phyloP scores from a whole-genome alignment of 768 basidiomycete genomes.

The Naganishia randhawae region DNA sequence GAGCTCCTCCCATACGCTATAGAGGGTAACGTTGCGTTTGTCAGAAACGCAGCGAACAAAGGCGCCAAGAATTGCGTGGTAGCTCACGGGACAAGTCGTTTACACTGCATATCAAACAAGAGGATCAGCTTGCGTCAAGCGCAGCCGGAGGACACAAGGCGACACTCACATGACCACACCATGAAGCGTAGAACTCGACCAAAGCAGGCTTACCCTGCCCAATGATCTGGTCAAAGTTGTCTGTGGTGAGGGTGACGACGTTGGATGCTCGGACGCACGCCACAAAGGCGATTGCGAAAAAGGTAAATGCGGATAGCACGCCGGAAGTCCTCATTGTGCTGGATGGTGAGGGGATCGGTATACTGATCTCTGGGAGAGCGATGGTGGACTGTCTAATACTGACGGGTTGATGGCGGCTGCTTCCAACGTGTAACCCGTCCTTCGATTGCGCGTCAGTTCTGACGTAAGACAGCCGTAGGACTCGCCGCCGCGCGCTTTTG shows the following conservation, averaged over 20 bases:
- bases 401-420: too few relatives aligned
- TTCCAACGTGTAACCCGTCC: background rate
- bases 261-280: slow-evolving; percentile 64
- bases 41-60: too few relatives aligned
- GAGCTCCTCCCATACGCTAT: slow-evolving; percentile 72
- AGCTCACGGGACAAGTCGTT: slow-evolving; percentile 77
- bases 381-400: too few relatives aligned
- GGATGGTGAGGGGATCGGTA: too few relatives aligned
- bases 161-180: slow-evolving; percentile 20
- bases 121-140: background rate
- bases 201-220: slow-evolving; percentile 24
- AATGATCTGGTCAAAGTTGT: slow-evolving; percentile 66
- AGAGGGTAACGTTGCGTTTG: too few relatives aligned
- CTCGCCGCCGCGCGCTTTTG: too few relatives aligned
- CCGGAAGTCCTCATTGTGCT: slow-evolving; percentile 6
- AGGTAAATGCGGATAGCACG: slow-evolving; percentile 8
- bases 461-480: too few relatives aligned
- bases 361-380: background rate
- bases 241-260: slow-evolving; percentile 71
- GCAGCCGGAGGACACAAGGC: background rate
- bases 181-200: slow-evolving; percentile 21
- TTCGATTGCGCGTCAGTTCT: background rate
- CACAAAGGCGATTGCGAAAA: slow-evolving; percentile 58
- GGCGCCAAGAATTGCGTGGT: too few relatives aligned
- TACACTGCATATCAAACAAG: slow-evolving; percentile 50